Base-by-base conservation (phyloP, 768 basidiomycete species). In the Leccinum imitatum region DNA sequence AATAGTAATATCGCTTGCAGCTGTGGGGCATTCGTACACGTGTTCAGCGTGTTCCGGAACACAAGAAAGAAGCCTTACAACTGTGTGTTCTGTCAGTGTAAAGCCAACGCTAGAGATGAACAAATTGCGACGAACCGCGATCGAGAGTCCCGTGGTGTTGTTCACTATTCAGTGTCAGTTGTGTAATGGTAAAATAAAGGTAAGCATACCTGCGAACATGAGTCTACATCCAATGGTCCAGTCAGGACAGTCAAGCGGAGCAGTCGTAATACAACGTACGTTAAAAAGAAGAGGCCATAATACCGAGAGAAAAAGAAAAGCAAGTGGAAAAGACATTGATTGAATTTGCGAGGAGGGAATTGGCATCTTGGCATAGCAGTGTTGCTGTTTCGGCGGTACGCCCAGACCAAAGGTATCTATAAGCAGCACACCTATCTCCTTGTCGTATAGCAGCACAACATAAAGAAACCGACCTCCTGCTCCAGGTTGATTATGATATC, bases 301-400 rank as follows among this genome's bases (percentile, higher is more conserved):
- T 71, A 69, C 21, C 69, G 66, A 21, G 67, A 54, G 35, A 69
- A 66, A 27, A 71, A 46, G 51, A 68, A 69, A 27, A 69, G 56
- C 2, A 56, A 15, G 33, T 33, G 57, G n/a, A 70, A 11, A 31
- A 71, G 14, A 15, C 57, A 13, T 21, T n/a, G 61, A 21, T 56
- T 63, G n/a, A 31, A 14, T 35, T 37, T 60, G 14, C 30, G 50
- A 31, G 46, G 46, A 27, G 46, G n/a, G 21, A 3, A 46, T 25
- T 23, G n/a, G 19, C 4, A 46, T 9, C 47, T 21, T 15, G 55
- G 33, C n/a, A 21, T 10, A 30, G 31, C 2, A 6, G 8, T 10
- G 9, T 57, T 25, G 14, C 25, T 10, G 17, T 52, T 44, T 21
- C 17, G 55, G 46, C 14, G 54, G 31, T 62, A 56, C 33, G 21